Evolutionary conservation across 352 stramenopile species (phyloP).

Genomic region (Halophytophthora batemanensis): DNA sequence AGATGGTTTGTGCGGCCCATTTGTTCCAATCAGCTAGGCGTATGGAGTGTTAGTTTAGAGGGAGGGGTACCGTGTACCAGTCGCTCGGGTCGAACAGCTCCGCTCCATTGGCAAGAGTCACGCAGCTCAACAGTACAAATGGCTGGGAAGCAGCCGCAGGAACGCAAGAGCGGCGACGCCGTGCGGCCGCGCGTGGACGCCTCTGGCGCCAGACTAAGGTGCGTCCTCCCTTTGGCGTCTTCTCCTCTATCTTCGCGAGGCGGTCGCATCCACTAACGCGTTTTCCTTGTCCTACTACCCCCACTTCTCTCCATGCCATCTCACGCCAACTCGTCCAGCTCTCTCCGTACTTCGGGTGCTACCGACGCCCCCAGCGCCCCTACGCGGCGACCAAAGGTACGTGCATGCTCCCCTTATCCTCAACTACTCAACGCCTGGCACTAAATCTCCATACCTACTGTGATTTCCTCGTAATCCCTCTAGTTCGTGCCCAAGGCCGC

Average conservation of each 20-base stretch:
- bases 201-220: constrained; percentile 67
- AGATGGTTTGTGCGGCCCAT: too few species aligned
- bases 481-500: constrained; percentile 77
- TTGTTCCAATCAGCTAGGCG: too few species aligned
- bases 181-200: constrained; percentile 68
- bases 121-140: constrained; percentile 17
- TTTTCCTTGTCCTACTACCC: neutral
- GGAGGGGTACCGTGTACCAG: too few species aligned
- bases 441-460: neutral
- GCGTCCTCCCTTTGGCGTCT: constrained; percentile 8
- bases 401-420: too few species aligned
- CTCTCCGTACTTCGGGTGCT: constrained; percentile 43
- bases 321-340: constrained; percentile 26
- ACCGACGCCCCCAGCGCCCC: constrained; percentile 26
- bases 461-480: neutral
- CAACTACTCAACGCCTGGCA: neutral
- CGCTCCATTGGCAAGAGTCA: neutral
- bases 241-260: neutral
- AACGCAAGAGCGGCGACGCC: constrained; percentile 25
- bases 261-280: neutral
- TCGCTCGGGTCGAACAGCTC: constrained; percentile 4
- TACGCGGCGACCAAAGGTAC: constrained; percentile 54
- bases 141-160: constrained; percentile 31
- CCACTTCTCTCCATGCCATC: neutral
- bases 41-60: too few species aligned